These are phyloP conservation scores for Cymbopogon flexuosus DNA, from an alignment of 202 grass and related monocot species.

Conservation along the genomic window DNA sequence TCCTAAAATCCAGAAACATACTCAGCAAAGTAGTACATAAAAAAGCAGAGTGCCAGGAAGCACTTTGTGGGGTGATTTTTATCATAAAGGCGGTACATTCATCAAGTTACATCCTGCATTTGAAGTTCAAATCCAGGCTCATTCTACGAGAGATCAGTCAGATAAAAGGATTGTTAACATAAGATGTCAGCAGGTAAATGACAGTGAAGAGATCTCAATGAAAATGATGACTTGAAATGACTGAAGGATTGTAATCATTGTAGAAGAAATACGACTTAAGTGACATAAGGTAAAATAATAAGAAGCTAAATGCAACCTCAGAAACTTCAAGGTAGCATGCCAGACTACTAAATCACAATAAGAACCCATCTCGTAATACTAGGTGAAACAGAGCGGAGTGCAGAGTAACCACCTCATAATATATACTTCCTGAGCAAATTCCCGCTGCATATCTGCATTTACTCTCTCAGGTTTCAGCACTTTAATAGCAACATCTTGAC, in stretches of 20 bases:
- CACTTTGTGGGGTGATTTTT: not conserved
- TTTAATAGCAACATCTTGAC: slow-evolving; percentile 99
- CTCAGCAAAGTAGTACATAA: slow-evolving; percentile 6
- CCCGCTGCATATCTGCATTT: slow-evolving; percentile 78
- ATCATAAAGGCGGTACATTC: not conserved
- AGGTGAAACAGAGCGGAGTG: not conserved
- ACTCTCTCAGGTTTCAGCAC: slow-evolving; percentile 85
- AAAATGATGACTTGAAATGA: not conserved
- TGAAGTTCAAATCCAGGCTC: not conserved
- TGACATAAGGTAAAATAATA: not conserved
- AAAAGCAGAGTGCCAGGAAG: not conserved
- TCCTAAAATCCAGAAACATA: slow-evolving; percentile 58
- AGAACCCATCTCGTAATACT: slow-evolving; percentile 5
- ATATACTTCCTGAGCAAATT: slow-evolving; percentile 99
- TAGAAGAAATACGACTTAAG: slow-evolving; percentile 24
- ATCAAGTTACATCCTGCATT: not conserved
- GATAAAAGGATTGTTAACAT: not conserved
- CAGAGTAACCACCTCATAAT: slow-evolving; percentile 75
- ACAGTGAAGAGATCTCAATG: not conserved
- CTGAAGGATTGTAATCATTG: not conserved
- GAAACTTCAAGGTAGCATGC: not conserved
- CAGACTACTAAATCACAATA: not conserved
- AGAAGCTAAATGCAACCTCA: not conserved
- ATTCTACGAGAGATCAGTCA: not conserved
- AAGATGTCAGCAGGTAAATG: slow-evolving; percentile 3